Conservation (phyloP, 2,329 filamentous ascomycete genomes). For the Colletotrichum nymphaeae region DNA sequence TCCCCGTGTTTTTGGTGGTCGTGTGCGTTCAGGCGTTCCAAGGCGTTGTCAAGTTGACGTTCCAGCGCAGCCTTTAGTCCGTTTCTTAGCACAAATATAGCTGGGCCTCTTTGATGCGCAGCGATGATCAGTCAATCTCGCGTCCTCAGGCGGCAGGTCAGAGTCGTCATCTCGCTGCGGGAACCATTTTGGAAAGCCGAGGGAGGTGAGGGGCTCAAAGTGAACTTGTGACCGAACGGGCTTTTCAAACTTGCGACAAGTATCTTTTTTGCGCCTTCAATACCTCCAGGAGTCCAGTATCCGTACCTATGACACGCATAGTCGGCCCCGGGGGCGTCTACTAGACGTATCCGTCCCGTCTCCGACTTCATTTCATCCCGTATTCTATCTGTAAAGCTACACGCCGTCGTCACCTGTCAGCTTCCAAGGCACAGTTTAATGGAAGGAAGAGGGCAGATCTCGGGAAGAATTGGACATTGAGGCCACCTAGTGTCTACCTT, state of each 20-base stretch:
- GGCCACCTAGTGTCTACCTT: constrained; percentile 3
- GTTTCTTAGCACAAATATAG: constrained; percentile 1
- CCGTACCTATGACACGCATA: constrained; percentile 3
- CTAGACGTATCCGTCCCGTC: constrained; percentile 1
- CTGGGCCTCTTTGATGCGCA: neutral
- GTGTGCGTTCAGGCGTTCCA: neutral
- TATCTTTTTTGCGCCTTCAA: neutral
- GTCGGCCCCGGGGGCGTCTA: constrained; percentile 7
- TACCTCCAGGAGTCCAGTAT: too few species aligned
- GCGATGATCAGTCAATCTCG: constrained; percentile 23
- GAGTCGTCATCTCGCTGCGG: constrained; percentile 28
- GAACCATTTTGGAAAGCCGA: neutral
- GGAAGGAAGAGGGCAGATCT: constrained; percentile 9
- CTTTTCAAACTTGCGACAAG: neutral
- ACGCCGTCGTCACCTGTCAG: constrained; percentile 19
- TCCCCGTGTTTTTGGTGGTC: constrained; percentile 23
- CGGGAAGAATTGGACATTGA: neutral
- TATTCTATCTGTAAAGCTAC: neutral
- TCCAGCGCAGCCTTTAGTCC: neutral
- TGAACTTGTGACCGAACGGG: neutral
- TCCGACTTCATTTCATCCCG: neutral
- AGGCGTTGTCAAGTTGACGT: constrained; percentile 1
- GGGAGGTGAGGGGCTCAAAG: neutral
- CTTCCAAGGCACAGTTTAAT: neutral
- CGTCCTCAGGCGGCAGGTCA: constrained; percentile 23